A percentile compares a stretch with the other conserved stretches of the same genome.
phyloP scores from a whole-genome alignment of 2,329 filamentous ascomycete species.

The Cordyceps militaris region DNA sequence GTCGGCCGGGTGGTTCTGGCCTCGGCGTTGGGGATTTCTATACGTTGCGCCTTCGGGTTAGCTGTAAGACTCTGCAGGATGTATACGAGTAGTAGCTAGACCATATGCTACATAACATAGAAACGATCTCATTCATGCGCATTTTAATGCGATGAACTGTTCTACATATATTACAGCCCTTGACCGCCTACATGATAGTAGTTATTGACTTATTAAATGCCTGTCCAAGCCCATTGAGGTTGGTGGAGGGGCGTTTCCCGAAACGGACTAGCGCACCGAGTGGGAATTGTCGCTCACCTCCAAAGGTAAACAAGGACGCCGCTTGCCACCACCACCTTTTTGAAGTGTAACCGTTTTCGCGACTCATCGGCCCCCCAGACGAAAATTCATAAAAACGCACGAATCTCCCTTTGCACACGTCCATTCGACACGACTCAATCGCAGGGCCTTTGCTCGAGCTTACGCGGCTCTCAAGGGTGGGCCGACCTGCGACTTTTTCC shows the following conservation, averaged over 20 bases:
- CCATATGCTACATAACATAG: slow-evolving; percentile 15
- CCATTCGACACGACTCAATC: not conserved
- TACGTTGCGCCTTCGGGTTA: not conserved
- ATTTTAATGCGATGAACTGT: not conserved
- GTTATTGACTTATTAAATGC: not conserved
- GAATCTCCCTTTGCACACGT: not conserved
- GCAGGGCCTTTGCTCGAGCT: no score
- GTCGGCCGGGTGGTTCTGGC: not conserved
- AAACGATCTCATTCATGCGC: not conserved
- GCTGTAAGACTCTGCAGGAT: not conserved
- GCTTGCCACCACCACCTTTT: slow-evolving; percentile 4
- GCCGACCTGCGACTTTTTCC: not conserved
- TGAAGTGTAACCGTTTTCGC: slow-evolving; percentile 3
- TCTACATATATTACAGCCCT: no score
- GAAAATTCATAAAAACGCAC: not conserved
- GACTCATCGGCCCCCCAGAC: not conserved
- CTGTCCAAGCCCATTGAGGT: not conserved
- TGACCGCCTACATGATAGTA: not conserved
- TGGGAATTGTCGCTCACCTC: slow-evolving; percentile 5
- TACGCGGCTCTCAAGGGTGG: not conserved
- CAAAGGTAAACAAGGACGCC: slow-evolving; percentile 13
- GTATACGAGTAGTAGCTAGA: slow-evolving; percentile 14
- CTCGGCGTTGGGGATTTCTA: slow-evolving; percentile 8
- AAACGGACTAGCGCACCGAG: slow-evolving; percentile 6
- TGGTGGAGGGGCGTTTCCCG: not conserved